A percentile compares a stretch with the other conserved stretches of the same genome.
phyloP scores from a whole-genome alignment of 768 basidiomycete genomes.

The Phaeolepiota aurea region DNA sequence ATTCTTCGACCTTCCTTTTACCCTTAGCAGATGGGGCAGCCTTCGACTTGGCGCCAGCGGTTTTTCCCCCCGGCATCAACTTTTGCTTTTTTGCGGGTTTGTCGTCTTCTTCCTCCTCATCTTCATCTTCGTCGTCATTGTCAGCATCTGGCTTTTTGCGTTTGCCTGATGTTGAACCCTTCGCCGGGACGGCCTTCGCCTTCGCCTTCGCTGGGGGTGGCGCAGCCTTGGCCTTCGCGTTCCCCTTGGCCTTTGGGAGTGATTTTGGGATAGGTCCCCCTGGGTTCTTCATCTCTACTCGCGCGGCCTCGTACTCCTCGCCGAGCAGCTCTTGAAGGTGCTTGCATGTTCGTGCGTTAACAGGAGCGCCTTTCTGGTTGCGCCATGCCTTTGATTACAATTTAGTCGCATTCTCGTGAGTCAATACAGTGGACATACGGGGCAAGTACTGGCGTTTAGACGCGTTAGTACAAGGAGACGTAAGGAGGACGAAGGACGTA shows the following conservation, averaged over 20 bases:
- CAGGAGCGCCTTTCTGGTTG: conserved; percentile 24
- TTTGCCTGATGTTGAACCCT: too few relatives aligned
- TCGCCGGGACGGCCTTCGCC: too few relatives aligned
- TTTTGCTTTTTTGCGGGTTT: too few relatives aligned
- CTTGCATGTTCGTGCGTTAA: conserved; percentile 31
- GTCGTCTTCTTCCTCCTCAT: too few relatives aligned
- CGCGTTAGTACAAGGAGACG: neutral
- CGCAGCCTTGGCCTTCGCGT: conserved; percentile 5
- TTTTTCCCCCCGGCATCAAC: too few relatives aligned
- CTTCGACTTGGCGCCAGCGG: too few relatives aligned
- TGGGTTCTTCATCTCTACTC: conserved; percentile 26
- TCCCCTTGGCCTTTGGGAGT: conserved; percentile 6
- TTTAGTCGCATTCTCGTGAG: neutral
- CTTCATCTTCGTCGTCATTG: too few relatives aligned
- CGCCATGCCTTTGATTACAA: conserved; percentile 20
- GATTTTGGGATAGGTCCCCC: conserved; percentile 13
- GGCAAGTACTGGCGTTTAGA: conserved; percentile 18
- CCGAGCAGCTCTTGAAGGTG: conserved; percentile 27
- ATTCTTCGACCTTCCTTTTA: neutral
- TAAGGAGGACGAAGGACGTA: conserved; percentile 5
- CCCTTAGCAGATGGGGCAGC: too few relatives aligned
- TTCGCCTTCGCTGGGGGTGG: too few relatives aligned
- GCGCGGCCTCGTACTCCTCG: conserved; percentile 27
- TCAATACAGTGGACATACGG: conserved; percentile 14
- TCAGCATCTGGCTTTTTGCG: too few relatives aligned